Evolutionary conservation across 257 asterid genomes (phyloP).

Genomic region (Solanum acaule): DNA sequence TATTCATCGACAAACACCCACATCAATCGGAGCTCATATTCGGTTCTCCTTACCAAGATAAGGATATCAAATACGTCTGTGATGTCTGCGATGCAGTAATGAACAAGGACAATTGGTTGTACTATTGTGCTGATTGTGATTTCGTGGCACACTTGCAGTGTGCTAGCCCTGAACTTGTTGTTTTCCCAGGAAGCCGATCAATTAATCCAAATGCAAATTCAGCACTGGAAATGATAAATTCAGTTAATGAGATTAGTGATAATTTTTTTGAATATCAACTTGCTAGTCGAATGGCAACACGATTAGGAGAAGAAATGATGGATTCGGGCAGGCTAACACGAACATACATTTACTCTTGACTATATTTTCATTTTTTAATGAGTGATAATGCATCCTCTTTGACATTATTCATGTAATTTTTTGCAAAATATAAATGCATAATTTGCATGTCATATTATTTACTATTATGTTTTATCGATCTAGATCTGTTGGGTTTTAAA

Average conservation of each 20-base stretch:
- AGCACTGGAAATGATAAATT: neutral
- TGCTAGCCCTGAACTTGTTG: neutral
- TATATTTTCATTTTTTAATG: neutral
- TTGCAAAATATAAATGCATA: neutral
- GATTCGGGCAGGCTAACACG: neutral
- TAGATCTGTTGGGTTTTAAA: neutral
- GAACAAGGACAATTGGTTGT: slow-evolving; percentile 7
- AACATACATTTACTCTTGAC: neutral
- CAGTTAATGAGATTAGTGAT: neutral
- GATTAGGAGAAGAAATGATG: neutral
- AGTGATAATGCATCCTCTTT: neutral
- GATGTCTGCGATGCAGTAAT: neutral
- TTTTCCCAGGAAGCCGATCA: neutral
- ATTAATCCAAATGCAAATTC: neutral
- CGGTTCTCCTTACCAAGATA: neutral
- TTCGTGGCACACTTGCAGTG: slow-evolving; percentile 14
- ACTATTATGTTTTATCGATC: neutral
- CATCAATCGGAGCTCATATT: slow-evolving; percentile 11
- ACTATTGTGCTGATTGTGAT: slow-evolving; percentile 16
- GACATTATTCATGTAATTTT: neutral
- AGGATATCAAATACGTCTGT: neutral
- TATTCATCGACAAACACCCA: neutral
- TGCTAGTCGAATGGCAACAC: neutral
- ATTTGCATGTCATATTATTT: neutral
- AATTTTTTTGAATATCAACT: neutral